Conservation (phyloP, 2,329 filamentous ascomycete species). For the Fusarium siculi region DNA sequence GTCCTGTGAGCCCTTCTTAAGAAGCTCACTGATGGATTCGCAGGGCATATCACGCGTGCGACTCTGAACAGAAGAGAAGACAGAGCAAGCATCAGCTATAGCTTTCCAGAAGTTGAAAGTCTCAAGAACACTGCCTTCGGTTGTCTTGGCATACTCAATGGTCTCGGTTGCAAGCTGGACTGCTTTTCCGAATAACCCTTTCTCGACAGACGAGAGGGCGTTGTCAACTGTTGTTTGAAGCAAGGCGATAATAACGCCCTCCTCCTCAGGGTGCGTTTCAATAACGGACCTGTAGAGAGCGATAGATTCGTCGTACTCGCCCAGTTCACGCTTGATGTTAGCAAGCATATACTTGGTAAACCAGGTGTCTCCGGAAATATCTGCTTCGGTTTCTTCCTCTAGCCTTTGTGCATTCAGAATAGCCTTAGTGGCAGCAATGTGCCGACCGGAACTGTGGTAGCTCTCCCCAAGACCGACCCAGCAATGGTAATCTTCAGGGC, state of each 20-base stretch:
- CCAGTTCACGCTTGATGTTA: slow-evolving; percentile 91
- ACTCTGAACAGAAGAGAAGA: slow-evolving; percentile 83
- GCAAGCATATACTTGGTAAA: slow-evolving; percentile 97
- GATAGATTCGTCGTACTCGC: slow-evolving; percentile 88
- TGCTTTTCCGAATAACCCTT: slow-evolving; percentile 87
- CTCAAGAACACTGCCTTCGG: slow-evolving; percentile 69
- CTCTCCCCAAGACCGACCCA: slow-evolving; percentile 98
- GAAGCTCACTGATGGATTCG: slow-evolving; percentile 65
- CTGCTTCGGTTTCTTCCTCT: slow-evolving; percentile 67
- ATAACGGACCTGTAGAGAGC: slow-evolving; percentile 80
- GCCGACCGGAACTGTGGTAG: slow-evolving; percentile 92
- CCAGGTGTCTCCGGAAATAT: slow-evolving; percentile 77
- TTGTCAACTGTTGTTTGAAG: slow-evolving; percentile 90
- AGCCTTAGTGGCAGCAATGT: slow-evolving; percentile 92
- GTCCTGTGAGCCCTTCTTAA: slow-evolving; percentile 64
- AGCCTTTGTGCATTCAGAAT: slow-evolving; percentile 86
- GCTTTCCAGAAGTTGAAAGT: slow-evolving; percentile 97
- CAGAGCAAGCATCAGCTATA: slow-evolving; percentile 85
- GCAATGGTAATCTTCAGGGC: slow-evolving; percentile 89
- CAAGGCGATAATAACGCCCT: slow-evolving; percentile 87
- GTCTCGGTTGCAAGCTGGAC: slow-evolving; percentile 75
- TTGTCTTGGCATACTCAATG: slow-evolving; percentile 72
- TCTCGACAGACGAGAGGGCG: slow-evolving; percentile 79
- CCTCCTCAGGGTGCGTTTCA: slow-evolving; percentile 73
- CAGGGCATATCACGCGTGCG: slow-evolving; percentile 72